These are phyloP conservation scores for Candida vartiovaarae DNA, from an alignment of 805 yeast species.

Conservation along the genomic window DNA sequence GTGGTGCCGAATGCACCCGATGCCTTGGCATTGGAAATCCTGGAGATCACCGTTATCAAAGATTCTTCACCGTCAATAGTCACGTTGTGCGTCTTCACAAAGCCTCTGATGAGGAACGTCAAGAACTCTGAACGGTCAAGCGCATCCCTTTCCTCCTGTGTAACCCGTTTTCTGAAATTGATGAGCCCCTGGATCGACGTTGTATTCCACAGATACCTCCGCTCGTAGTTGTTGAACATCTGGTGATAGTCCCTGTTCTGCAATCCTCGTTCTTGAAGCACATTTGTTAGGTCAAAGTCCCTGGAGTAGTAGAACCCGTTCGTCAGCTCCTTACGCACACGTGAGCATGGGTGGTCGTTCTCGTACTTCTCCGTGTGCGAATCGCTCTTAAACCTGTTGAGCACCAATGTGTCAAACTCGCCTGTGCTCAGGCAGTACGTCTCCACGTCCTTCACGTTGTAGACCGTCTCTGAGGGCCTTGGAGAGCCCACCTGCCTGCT, in stretches of 20 bases:
- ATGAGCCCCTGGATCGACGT: slow-evolving; percentile 76
- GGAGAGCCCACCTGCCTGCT: slow-evolving; percentile 54
- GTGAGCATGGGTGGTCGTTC: slow-evolving; percentile 72
- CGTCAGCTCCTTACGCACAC: slow-evolving; percentile 61
- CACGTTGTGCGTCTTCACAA: slow-evolving; percentile 61
- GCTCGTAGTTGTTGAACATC: slow-evolving; percentile 48
- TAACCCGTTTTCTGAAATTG: slow-evolving; percentile 61
- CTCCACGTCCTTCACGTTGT: slow-evolving; percentile 50
- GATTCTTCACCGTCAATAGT: slow-evolving; percentile 18
- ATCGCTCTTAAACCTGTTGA: slow-evolving; percentile 17
- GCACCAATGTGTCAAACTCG: slow-evolving; percentile 36
- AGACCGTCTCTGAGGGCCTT: slow-evolving; percentile 44
- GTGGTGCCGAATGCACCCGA: slow-evolving; percentile 81
- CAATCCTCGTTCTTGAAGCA: slow-evolving; percentile 65
- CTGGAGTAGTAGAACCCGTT: slow-evolving; percentile 89
- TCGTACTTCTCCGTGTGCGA: slow-evolving; percentile 26
- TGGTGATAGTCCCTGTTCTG: slow-evolving; percentile 25
- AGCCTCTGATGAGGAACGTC: slow-evolving; percentile 85
- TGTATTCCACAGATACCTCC: slow-evolving; percentile 86
- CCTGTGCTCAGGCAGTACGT: slow-evolving; percentile 58
- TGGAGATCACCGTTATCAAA: slow-evolving; percentile 71
- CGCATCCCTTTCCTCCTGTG: slow-evolving; percentile 44
- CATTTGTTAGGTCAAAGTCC: slow-evolving; percentile 82
- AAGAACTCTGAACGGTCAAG: slow-evolving; percentile 67
- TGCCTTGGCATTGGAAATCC: slow-evolving; percentile 84